Conservation (phyloP, 345 rosid species). For the Anacardium occidentale region DNA sequence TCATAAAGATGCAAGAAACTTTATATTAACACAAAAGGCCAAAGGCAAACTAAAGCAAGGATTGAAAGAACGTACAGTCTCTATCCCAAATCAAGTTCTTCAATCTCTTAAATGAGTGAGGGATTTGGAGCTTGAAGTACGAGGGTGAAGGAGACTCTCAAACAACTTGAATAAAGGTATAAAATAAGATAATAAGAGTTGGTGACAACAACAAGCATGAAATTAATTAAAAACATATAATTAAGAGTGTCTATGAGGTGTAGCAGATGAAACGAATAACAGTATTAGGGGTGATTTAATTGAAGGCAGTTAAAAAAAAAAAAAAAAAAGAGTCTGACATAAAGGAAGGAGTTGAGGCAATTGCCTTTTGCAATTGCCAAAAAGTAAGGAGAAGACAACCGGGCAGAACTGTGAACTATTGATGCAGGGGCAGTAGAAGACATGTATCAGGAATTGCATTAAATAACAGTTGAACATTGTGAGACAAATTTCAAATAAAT, state of each 20-base stretch:
- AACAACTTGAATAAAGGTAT: background rate
- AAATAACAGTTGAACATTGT: slow-evolving; percentile 11
- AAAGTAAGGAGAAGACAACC: background rate
- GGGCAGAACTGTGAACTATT: slow-evolving; percentile 6
- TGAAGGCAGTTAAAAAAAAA: background rate
- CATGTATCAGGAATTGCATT: background rate
- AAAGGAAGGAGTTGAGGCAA: background rate
- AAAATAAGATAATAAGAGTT: background rate
- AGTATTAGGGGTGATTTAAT: background rate
- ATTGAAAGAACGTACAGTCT: background rate
- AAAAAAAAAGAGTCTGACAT: too few relatives aligned
- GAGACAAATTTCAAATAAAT: slow-evolving; percentile 6
- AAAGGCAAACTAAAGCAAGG: background rate
- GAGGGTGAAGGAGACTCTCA: background rate
- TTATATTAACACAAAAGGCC: background rate
- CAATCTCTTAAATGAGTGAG: background rate
- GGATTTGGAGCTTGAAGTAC: background rate
- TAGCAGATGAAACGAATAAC: background rate
- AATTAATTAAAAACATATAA: background rate
- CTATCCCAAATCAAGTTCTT: background rate
- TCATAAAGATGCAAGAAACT: background rate
- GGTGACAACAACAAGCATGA: background rate
- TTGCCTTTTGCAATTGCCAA: slow-evolving; percentile 1
- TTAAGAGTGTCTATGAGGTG: background rate
- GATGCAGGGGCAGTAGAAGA: background rate